Evolutionary conservation across 441 rosid genomes (phyloP), one percentile per base, ranked within the genome.

Genomic region (Rhodomyrtus psidioides): DNA sequence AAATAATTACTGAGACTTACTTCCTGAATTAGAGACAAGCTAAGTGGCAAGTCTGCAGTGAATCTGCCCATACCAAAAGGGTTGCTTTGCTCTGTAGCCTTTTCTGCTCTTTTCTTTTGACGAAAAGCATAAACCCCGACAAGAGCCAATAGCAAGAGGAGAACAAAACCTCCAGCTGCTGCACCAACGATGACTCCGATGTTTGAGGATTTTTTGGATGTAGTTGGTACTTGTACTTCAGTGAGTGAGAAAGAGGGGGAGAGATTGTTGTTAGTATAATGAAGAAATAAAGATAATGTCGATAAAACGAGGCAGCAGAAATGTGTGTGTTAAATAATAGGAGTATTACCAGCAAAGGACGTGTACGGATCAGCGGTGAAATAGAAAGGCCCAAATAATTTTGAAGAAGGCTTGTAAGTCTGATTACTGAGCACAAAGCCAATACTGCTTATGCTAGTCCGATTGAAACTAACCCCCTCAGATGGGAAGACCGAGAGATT

Each of bases 31-130:
- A 28, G n/a, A 21, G 62, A 39, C 42, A 59, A n/a, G 39, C 54
- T 74, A 81, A 62, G 70, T 28, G 83, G 27, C 1, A 76, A 34
- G 62, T 8, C 51, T 39, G 62, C 2, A 49, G 70, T 49, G 82
- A 44, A 30, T 51, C 57, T 59, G 85, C 57, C 84, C 84, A 75
- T 90, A 96, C 98, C 98, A 79, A 95, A 96, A 86, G 95, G 97
- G 86, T 92, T 90, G 89, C 88, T 92, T 84, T 84, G 90, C 62
- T 86, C 91, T 24, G 88, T 90, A 82, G 95, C 98, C 91, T 82
- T 93, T 58, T 91, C 88, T 83, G 98, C 98, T 92, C 88, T 95
- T 91, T 62, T 93, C 91, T 91, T 97, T 81, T 95, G 98, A 62
- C 87, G 92, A 76, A 87, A 87, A 86, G 94, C 95, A 51, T 96